These are phyloP conservation scores for Penicillium sp. DNA, from an alignment of 2,329 filamentous ascomycete species.

Conservation along the genomic window DNA sequence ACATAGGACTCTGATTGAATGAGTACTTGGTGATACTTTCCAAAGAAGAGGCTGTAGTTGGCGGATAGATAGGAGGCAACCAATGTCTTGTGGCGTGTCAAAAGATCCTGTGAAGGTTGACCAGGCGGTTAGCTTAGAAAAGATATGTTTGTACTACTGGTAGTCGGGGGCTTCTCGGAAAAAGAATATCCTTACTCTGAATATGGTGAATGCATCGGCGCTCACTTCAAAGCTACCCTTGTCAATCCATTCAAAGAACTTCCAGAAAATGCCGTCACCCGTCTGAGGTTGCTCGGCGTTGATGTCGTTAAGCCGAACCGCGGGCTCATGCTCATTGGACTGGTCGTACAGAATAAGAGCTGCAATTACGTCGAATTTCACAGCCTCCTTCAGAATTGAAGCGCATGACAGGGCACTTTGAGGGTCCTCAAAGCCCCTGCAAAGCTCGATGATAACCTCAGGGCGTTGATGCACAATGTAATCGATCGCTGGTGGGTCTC, in stretches of 20 bases:
- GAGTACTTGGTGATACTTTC: conserved; percentile 79
- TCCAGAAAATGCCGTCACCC: conserved; percentile 88
- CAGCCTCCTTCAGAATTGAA: conserved; percentile 80
- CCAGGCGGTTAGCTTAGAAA: conserved; percentile 12
- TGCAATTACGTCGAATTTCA: conserved; percentile 86
- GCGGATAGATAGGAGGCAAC: conserved; percentile 81
- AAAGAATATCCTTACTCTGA: conserved; percentile 62
- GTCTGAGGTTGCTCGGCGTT: conserved; percentile 71
- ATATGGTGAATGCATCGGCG: conserved; percentile 96
- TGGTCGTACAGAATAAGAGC: conserved; percentile 92
- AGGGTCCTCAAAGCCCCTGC: conserved; percentile 81
- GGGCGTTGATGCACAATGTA: conserved; percentile 84
- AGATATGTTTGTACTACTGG: background rate
- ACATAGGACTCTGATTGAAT: conserved; percentile 95
- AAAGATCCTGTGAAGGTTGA: conserved; percentile 62
- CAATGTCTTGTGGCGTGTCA: conserved; percentile 90
- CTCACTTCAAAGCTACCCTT: conserved; percentile 94
- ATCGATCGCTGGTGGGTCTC: conserved; percentile 78
- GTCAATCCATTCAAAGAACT: conserved; percentile 96
- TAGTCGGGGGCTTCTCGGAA: background rate
- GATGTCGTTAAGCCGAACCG: conserved; percentile 72
- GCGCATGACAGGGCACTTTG: conserved; percentile 91
- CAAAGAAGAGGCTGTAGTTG: conserved; percentile 93
- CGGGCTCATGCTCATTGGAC: conserved; percentile 66
- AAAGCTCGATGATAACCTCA: conserved; percentile 82